Evolutionary conservation across 1,284 basidiomycete species (phyloP), one percentile per base, ranked within the genome.

Genomic region (Austroboletus niveus): DNA sequence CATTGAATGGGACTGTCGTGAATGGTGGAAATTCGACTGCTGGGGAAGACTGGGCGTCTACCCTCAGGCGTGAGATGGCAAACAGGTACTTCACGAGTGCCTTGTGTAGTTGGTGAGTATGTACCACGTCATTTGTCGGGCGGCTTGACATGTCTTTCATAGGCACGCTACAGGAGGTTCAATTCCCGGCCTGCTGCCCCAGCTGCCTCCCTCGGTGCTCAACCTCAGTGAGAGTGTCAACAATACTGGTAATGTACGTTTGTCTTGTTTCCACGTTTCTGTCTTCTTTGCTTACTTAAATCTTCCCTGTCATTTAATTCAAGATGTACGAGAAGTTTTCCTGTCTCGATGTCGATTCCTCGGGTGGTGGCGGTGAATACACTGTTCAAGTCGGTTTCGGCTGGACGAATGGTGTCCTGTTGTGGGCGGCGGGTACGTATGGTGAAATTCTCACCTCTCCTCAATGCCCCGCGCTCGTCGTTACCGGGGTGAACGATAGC

Each of bases 321-420:
- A 5, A 94, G 83, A 94, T 94, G 89, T 95, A 89, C 62, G 93
- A 96, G 65, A 96, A 96, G 67, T 89, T 89, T 68, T 87, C 85
- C 1, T 79, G 76, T 47, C 69, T 82, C 3, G 85, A 95, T 55
- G 78, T 93, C 24, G 89, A 94, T 69, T 89, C 87, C 2, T 88
- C 91, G 0, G 94, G 93, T 5, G 78, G 77, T 15, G 92, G 92
- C 7, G 92, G 92, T 17, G 92, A 94, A 74, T 94, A 94, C 60
- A 86, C 82, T 1, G 89, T 90, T 4, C 88, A 88, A 70, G 79
- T 75, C 12, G 89, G 88, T 15, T 91, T 92, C 63, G 90, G 92
- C n/a, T 95, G 92, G 92, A 94, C 92, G 29, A 94, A 94, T 65
- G 92, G 91, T 32, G 89, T 89, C 11, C 68, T 82, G 49, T 78